Evolutionary conservation across 202 grass and related monocot species (phyloP), one percentile per base, ranked within the genome.

Genomic region (Hordeum pubiflorum): DNA sequence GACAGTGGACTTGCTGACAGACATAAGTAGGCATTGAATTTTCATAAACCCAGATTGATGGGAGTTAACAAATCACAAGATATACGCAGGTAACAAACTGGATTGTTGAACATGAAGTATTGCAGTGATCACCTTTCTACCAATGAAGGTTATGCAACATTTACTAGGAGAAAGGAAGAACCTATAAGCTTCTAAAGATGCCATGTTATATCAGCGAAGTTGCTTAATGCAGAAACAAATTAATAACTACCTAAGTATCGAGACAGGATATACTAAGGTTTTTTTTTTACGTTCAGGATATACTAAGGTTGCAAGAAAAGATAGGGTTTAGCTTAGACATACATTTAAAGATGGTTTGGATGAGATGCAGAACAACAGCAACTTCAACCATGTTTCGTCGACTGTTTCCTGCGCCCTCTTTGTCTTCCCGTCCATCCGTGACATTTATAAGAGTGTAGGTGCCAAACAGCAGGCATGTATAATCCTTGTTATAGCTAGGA

Each of bases 361-460:
- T 74, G 69, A 94, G 77, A 64, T 90, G 81, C 17, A 85, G 55
- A 69, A 90, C 79, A 68, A 81, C 87, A 67, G 78, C 89, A 90
- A 90, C 94, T 85, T 97, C 91, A 63, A 94, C 83, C 75, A 89
- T 31, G 76, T 94, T 97, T 41, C 41, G 79, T 86, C 65, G 74
- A 34, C 89, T 91, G 20, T 81, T 87, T 46, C 91, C 71, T 18
- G 81, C 21, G 14, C 80, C 89, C 81, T 92, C 89, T 22, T 23
- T 82, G 69, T 97, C 89, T 83, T 97, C 94, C 79, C 79, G 87
- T 22, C 94, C 89, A 79, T 94, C 91, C 4, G 37, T 58, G 72
- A 94, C 87, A 66, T 91, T 78, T 72, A 94, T 57, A 79, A 97
- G 89, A 73, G 91, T 77, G 65, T 92, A 97, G 34, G 77, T 83